Base-by-base conservation (phyloP, 257 asterid genomes). In the Gardenia jasminoides region DNA sequence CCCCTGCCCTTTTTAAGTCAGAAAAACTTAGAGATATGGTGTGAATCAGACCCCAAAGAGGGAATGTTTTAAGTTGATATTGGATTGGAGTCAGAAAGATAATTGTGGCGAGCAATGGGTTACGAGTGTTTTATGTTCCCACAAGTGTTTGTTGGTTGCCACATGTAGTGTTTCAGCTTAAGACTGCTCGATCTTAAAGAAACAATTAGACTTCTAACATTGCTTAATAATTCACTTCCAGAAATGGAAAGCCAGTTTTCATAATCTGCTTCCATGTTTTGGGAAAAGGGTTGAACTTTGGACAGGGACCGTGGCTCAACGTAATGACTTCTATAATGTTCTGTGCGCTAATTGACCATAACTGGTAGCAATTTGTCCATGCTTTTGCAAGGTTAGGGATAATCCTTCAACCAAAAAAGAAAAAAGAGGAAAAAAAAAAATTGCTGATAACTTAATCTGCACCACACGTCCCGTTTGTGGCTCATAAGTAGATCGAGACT, bases 141-240 rank as follows among this genome's bases (percentile, higher is more conserved):
- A 3, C 64, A 52, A 22, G 43, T 41, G 44, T 30, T 9, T 1
- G 48, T 44, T 79, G 86, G 56, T 83, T 50, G 85, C 83, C 94
- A 88, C 92, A 85, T 89, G 92, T 76, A 73, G 74, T 82, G 91
- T 82, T 80, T 76, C 43, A 83, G 74, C 72, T 70, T 58, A 76
- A 70, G 77, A 82, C 56, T 48, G 67, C 72, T 46, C 39, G 41
- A 43, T 59, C 64, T 22, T 39, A 20, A 54, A 16, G 70, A 43
- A 24, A 73, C 75, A 50, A 78, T 80, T 70, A 84, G 52, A 81
- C 61, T 41, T 36, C 70, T 79, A 11, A 39, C 81, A 28, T 72
- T 78, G 58, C 59, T 43, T 75, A 73, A 52, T 78, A 68, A 67
- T 76, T 69, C 54, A 79, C 46, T 82, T 74, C 77, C 76, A 56